Conservation (phyloP, 306 rosid species). For the Gleditsia sinensis region DNA sequence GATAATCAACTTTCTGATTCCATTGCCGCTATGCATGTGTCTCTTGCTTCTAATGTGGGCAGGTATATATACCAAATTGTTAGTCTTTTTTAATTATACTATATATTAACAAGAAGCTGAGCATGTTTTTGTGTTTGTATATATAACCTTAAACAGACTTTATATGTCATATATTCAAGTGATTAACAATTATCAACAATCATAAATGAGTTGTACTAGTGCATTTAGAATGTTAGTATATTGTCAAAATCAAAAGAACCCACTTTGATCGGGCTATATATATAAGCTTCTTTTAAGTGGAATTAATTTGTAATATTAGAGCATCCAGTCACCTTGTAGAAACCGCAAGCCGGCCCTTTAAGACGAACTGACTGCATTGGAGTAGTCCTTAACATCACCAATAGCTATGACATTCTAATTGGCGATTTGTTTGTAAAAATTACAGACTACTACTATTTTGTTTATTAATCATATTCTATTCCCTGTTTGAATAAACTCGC, state of each 20-base stretch:
- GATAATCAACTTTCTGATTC: constrained; percentile 48
- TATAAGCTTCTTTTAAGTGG: constrained; percentile 39
- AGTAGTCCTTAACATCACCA: too few species aligned
- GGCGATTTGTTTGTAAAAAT: too few species aligned
- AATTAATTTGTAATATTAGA: constrained; percentile 15
- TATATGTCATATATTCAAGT: constrained; percentile 5
- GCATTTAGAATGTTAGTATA: constrained; percentile 44
- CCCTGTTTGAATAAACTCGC: neutral
- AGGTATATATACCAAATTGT: constrained; percentile 20
- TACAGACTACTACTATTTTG: neutral
- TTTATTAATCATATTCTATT: neutral
- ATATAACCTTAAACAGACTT: constrained; percentile 33
- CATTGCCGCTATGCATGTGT: constrained; percentile 64
- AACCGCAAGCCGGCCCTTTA: constrained; percentile 41
- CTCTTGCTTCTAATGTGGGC: constrained; percentile 52
- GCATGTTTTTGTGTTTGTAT: constrained; percentile 39
- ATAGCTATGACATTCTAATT: too few species aligned
- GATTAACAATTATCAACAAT: constrained; percentile 27
- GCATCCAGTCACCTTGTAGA: constrained; percentile 40
- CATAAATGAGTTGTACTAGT: constrained; percentile 22
- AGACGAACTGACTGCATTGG: too few species aligned
- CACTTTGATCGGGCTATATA: constrained; percentile 36
- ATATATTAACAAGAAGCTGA: constrained; percentile 15
- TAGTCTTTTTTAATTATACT: constrained; percentile 12
- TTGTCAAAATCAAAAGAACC: constrained; percentile 57